These are phyloP conservation scores for Mentha longifolia DNA, from an alignment of 257 asterid species.

Conservation along the genomic window DNA sequence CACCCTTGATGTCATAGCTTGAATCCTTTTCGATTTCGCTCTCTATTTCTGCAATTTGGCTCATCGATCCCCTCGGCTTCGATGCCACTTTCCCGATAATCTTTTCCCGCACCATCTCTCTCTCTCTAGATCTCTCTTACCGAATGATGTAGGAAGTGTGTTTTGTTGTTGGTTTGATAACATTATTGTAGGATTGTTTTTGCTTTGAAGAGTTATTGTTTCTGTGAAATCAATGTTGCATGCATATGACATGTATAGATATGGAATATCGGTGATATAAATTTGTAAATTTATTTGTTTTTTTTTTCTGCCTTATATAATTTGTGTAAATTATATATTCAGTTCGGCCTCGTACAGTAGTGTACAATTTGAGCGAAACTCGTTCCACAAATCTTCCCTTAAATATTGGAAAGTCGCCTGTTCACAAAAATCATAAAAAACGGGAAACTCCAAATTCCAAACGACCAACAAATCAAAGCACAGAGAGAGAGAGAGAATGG, in stretches of 20 bases:
- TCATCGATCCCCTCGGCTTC: conserved; percentile 27
- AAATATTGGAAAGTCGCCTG: background rate
- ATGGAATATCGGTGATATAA: no score
- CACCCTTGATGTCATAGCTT: no score
- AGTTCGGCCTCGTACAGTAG: no score
- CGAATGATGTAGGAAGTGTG: background rate
- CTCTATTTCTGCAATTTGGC: conserved; percentile 39
- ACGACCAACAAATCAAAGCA: no score
- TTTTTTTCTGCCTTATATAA: no score
- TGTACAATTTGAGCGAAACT: no score
- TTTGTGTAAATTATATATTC: no score
- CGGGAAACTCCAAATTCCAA: background rate
- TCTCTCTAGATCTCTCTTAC: background rate
- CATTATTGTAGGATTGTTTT: no score
- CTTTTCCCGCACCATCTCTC: background rate
- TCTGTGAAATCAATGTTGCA: conserved; percentile 10
- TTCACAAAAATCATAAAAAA: background rate
- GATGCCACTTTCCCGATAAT: background rate
- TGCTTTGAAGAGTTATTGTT: no score
- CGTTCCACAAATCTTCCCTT: background rate
- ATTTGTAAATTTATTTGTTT: no score
- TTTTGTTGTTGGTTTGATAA: no score
- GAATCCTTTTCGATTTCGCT: conserved; percentile 50
- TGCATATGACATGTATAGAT: no score
- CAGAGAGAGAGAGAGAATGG: conserved; percentile 44